Percentiles rank a stretch among this genome's conserved stretches.
phyloP scores from a whole-genome alignment of 352 stramenopile species.

The Aphanomyces stellatus region DNA sequence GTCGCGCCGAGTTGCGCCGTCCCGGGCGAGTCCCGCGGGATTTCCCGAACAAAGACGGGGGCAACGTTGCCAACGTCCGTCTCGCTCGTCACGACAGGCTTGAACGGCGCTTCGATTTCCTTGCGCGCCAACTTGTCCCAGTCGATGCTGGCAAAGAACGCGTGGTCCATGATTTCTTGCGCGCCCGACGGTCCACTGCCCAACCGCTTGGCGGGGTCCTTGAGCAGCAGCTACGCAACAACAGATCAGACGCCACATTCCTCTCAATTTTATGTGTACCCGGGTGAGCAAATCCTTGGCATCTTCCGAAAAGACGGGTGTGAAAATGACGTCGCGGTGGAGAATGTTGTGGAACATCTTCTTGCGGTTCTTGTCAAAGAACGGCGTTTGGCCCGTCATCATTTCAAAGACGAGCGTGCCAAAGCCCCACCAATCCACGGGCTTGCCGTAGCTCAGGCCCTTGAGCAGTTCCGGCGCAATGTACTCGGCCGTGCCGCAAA shows the following conservation, averaged over 20 bases:
- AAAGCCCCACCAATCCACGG: constrained; percentile 93
- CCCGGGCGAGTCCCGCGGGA: constrained; percentile 82
- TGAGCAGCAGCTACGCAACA: constrained; percentile 47
- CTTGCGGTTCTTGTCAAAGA: constrained; percentile 93
- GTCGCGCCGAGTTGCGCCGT: constrained; percentile 76
- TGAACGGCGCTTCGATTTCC: constrained; percentile 81
- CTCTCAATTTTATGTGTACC: no score
- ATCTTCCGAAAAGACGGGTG: constrained; percentile 79
- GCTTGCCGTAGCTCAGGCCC: constrained; percentile 81
- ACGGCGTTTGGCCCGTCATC: constrained; percentile 89
- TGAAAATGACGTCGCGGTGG: constrained; percentile 81
- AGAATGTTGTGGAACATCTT: constrained; percentile 93
- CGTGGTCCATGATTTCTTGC: constrained; percentile 85
- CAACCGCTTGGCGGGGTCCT: constrained; percentile 75
- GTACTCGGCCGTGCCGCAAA: constrained; percentile 91
- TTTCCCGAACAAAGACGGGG: constrained; percentile 79
- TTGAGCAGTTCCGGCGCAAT: constrained; percentile 88
- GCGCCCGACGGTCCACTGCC: constrained; percentile 70
- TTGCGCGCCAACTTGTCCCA: constrained; percentile 72
- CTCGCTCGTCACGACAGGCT: constrained; percentile 77
- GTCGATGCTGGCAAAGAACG: constrained; percentile 82
- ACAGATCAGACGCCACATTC: constrained; percentile 19
- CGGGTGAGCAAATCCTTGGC: constrained; percentile 74
- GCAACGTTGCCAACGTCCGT: constrained; percentile 79
- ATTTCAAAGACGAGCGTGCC: constrained; percentile 93